These are phyloP conservation scores for Mayamaea pseudoterrestris DNA, from an alignment of 108 stramenopile genomes.

Conservation along the genomic window DNA sequence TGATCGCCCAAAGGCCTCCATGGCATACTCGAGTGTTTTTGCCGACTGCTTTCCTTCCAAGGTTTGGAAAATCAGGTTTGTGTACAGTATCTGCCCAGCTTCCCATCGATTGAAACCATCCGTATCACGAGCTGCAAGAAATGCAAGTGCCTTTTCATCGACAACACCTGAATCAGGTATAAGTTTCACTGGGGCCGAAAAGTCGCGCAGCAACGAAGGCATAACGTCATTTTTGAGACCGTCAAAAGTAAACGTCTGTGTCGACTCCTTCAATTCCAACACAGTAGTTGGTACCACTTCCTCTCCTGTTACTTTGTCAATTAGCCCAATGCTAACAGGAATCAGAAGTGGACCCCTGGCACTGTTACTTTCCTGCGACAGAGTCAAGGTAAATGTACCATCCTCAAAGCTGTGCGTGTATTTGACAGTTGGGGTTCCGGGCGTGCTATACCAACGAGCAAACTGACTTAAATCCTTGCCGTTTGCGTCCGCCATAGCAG, in stretches of 20 bases:
- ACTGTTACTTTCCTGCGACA: constrained; percentile 40
- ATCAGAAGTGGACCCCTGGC: constrained; percentile 74
- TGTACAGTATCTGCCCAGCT: constrained; percentile 60
- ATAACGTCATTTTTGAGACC: constrained; percentile 60
- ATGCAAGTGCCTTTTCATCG: constrained; percentile 54
- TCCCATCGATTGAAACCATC: constrained; percentile 94
- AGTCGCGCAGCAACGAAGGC: constrained; percentile 82
- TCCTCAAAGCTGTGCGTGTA: constrained; percentile 50
- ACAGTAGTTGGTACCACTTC: constrained; percentile 71
- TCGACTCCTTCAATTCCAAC: constrained; percentile 69
- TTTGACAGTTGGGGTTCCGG: constrained; percentile 86
- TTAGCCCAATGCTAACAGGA: constrained; percentile 84
- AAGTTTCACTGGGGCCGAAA: constrained; percentile 93
- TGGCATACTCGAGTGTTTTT: constrained; percentile 29
- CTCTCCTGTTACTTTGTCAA: constrained; percentile 71
- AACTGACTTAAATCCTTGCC: constrained; percentile 70
- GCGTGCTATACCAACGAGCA: constrained; percentile 84
- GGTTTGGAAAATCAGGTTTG: constrained; percentile 45
- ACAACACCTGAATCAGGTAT: constrained; percentile 22
- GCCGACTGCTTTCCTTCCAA: constrained; percentile 13
- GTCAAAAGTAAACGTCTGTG: constrained; percentile 79
- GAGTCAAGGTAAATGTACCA: constrained; percentile 50
- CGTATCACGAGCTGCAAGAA: constrained; percentile 77
- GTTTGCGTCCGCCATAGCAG: constrained; percentile 96
- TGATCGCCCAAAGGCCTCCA: constrained; percentile 46